Percentiles rank a stretch among this genome's conserved stretches.
Conservation (phyloP, 2,329 filamentous ascomycete species). For the Fusarium euwallaceae region DNA sequence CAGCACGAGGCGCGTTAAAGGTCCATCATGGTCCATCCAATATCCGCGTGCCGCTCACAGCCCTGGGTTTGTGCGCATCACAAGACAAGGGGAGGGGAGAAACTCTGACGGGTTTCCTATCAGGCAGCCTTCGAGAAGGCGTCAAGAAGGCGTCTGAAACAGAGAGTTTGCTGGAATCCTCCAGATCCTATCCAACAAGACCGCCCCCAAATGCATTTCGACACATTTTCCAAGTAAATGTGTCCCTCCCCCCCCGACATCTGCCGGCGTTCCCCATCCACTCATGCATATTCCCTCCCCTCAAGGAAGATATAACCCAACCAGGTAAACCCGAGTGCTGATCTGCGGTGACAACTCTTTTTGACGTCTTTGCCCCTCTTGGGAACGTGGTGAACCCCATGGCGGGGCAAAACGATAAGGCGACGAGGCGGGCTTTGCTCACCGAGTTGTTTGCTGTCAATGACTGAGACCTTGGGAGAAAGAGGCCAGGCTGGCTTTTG, state of each 20-base stretch:
- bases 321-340: conserved; percentile 17
- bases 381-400: not conserved
- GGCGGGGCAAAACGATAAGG: not conserved
- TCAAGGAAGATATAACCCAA: conserved; percentile 1
- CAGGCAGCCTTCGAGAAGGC: conserved; percentile 35
- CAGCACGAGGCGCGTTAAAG: conserved; percentile 6
- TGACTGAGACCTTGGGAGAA: not conserved
- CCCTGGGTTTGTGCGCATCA: conserved; percentile 11
- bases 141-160: conserved; percentile 6
- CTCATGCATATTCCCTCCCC: not conserved
- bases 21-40: not conserved
- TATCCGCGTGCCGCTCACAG: not conserved
- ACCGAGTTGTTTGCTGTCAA: not conserved
- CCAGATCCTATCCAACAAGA: conserved; percentile 1
- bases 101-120: not conserved
- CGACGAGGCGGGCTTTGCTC: not conserved
- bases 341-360: conserved; percentile 1
- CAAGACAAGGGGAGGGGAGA: not conserved
- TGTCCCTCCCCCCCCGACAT: not conserved
- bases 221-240: not conserved
- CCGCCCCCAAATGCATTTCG: not conserved
- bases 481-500: not conserved
- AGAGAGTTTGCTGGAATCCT: not conserved
- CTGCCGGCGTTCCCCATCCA: not conserved
- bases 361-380: conserved; percentile 2